Evolutionary conservation across 305 asterid species (phyloP).

Genomic region (Andrographis paniculata): DNA sequence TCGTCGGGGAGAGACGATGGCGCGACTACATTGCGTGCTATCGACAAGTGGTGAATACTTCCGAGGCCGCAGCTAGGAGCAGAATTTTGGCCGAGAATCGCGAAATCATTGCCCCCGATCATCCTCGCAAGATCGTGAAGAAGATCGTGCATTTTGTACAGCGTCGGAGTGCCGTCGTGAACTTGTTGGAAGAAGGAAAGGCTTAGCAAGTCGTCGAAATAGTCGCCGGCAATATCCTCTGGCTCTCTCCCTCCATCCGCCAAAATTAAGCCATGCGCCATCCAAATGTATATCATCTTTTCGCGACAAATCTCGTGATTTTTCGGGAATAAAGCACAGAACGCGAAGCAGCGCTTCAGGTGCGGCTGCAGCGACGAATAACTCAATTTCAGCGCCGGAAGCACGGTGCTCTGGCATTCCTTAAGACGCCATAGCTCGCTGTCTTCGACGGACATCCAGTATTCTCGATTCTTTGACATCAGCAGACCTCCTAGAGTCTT

Average conservation of each 20-base stretch:
- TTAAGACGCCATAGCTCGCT: conserved; percentile 18
- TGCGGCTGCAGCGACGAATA: conserved; percentile 18
- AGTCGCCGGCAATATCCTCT: conserved; percentile 26
- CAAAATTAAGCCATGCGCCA: conserved; percentile 22
- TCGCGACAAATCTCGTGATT: conserved; percentile 19
- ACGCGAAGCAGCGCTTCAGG: conserved; percentile 25
- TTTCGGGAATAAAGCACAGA: conserved; percentile 25
- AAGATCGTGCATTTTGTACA: conserved; percentile 24
- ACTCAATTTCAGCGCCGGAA: conserved; percentile 23
- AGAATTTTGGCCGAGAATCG: conserved; percentile 10
- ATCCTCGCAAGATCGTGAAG: conserved; percentile 22
- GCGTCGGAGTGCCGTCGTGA: neutral
- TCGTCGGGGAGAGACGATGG: conserved; percentile 12
- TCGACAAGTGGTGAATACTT: conserved; percentile 22
- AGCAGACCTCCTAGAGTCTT: conserved; percentile 20
- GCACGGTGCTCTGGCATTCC: conserved; percentile 14
- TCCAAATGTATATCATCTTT: conserved; percentile 21
- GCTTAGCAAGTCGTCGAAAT: conserved; percentile 20
- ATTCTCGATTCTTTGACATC: conserved; percentile 10
- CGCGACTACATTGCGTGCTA: conserved; percentile 7
- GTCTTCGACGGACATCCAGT: conserved; percentile 7
- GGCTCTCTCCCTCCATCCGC: conserved; percentile 14
- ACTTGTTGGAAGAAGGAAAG: conserved; percentile 21
- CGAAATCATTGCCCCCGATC: conserved; percentile 17
- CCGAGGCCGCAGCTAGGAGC: too few species aligned